phyloP scores from a whole-genome alignment of 306 rosid genomes.

The Vachellia pachyceras region DNA sequence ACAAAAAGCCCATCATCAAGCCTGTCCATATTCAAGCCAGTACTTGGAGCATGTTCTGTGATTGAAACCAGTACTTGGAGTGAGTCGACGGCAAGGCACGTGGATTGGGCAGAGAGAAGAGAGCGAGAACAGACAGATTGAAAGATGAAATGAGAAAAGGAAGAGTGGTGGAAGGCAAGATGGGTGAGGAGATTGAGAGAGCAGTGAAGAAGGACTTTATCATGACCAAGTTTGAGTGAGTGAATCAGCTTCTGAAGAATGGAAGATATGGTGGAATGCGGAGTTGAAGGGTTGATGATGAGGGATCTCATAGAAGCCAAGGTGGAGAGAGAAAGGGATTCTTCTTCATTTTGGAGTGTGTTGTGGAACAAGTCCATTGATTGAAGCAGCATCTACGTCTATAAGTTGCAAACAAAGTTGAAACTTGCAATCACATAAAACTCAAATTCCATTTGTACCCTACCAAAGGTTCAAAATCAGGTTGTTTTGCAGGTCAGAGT shows the following conservation, averaged over 20 bases:
- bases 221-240: constrained; percentile 46
- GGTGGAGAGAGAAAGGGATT: constrained; percentile 46
- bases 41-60: constrained; percentile 27
- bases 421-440: background rate
- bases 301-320: constrained; percentile 60
- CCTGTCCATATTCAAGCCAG: constrained; percentile 28
- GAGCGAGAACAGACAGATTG: constrained; percentile 43
- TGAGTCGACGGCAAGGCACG: constrained; percentile 54
- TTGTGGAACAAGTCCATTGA: constrained; percentile 31
- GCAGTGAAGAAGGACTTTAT: constrained; percentile 40
- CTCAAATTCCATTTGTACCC: background rate
- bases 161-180: constrained; percentile 47
- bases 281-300: constrained; percentile 64
- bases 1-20: constrained; percentile 64
- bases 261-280: constrained; percentile 50
- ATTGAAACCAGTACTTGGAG: constrained; percentile 51
- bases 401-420: background rate
- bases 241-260: constrained; percentile 54
- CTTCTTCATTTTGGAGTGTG: constrained; percentile 19
- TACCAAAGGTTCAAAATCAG: background rate
- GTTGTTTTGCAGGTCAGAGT: background rate
- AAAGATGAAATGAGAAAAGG: constrained; percentile 42
- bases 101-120: constrained; percentile 41
- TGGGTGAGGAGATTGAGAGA: constrained; percentile 64
- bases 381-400: background rate